Base-by-base conservation (phyloP, 1,284 basidiomycete genomes). In the Schizophyllum amplum region DNA sequence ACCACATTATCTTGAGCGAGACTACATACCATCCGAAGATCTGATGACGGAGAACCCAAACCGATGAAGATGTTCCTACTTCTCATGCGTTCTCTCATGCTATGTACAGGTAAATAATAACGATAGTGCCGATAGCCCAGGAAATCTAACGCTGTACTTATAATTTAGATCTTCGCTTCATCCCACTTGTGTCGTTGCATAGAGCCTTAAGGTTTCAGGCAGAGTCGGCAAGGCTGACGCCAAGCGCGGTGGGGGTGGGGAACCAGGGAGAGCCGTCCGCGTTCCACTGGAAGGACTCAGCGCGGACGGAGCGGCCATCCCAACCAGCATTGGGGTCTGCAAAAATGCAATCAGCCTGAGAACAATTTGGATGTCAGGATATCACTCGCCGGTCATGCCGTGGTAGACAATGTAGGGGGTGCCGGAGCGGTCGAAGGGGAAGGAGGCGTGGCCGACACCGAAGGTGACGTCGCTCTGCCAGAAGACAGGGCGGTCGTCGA, bases 361-460 rank as follows among this genome's bases (percentile, higher is more conserved):
- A 33, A 33, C 6, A 17, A 17, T 9, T 3, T 42, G 7, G 11
- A 42, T 17, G 7, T 13, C 4, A 17, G 13, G 33, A 3, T 42
- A 42, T n/a, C n/a, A n/a, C 33, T 42, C 33, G 17, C 33, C 33
- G 7, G 33, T 13, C 33, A 42, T 42, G 33, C 33, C 58, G 48
- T 55, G 58, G 48, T 56, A 59, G 6, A 55, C 53, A 49, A 59
- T 56, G 51, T 55, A 56, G 2, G 55, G 55, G 11, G 55, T 52
- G 20, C 55, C 52, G 23, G 50, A 51, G 47, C n/a, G 21, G 49
- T 59, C 58, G 13, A 48, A 48, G 25, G 55, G 47, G 58, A 59
- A 59, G 20, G 58, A 59, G 26, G 58, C 58, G 50, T 59, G 58
- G 22, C 58, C 58, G 3, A 55, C 55, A 5, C 58, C 58, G 17